A percentile compares a stretch with the other conserved stretches of the same genome.
Evolutionary conservation across 2,329 filamentous ascomycete genomes (phyloP).

Genomic region (Cadophora sp.): DNA sequence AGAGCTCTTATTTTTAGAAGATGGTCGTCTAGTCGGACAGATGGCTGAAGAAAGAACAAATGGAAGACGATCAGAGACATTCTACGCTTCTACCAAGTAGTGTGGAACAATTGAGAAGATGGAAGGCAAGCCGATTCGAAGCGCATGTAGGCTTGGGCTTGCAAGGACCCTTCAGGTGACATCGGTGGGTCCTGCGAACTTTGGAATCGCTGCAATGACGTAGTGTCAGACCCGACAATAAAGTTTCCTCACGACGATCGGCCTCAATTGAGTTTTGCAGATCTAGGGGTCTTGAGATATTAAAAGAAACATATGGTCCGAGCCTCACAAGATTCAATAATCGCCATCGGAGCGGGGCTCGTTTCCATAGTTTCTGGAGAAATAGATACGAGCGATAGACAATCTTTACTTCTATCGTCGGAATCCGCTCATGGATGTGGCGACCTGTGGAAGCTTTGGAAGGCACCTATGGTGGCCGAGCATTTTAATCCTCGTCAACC

Average conservation of each 20-base stretch:
- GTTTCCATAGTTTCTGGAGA: background rate
- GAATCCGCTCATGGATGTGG: background rate
- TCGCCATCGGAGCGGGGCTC: slow-evolving; percentile 4
- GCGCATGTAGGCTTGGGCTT: slow-evolving; percentile 1
- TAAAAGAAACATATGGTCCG: slow-evolving; percentile 6
- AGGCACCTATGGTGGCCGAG: too few species aligned
- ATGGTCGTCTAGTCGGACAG: background rate
- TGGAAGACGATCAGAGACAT: background rate
- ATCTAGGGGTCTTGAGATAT: slow-evolving; percentile 17
- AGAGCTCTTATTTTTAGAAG: background rate
- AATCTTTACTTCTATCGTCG: slow-evolving; percentile 13
- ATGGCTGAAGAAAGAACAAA: background rate
- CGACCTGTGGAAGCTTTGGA: slow-evolving; percentile 7
- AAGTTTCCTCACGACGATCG: slow-evolving; percentile 1
- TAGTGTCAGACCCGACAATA: background rate
- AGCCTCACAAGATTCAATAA: slow-evolving; percentile 12
- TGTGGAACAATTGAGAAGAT: background rate
- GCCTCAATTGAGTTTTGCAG: slow-evolving; percentile 17
- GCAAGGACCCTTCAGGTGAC: slow-evolving; percentile 12
- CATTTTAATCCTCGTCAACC: background rate
- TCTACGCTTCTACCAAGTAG: slow-evolving; percentile 6
- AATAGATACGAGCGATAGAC: slow-evolving; percentile 3
- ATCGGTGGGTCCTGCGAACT: background rate
- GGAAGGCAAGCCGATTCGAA: background rate
- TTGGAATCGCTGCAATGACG: slow-evolving; percentile 13